phyloP scores from a whole-genome alignment of 495 filamentous ascomycete genomes.

The Penicillium manginii region DNA sequence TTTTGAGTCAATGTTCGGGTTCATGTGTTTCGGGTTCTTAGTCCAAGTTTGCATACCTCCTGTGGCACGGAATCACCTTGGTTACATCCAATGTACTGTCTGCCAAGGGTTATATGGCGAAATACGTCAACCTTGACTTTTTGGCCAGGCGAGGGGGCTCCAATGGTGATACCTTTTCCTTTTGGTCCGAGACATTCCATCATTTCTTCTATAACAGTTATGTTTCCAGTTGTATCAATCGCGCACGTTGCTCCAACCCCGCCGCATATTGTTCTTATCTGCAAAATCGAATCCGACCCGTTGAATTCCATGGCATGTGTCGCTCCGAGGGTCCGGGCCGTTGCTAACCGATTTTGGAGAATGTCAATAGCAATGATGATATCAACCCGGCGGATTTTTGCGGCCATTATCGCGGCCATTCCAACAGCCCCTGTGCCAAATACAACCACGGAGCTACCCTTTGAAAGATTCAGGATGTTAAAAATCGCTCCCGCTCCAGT shows the following conservation, averaged over 20 bases:
- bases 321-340: constrained; percentile 45
- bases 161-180: constrained; percentile 17
- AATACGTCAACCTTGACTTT: constrained; percentile 18
- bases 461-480: constrained; percentile 30
- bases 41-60: constrained; percentile 3
- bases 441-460: constrained; percentile 28
- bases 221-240: constrained; percentile 23
- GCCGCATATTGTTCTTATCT: constrained; percentile 9
- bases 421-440: constrained; percentile 44
- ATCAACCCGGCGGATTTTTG: constrained; percentile 21
- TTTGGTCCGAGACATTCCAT: constrained; percentile 18
- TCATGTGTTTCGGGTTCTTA: neutral
- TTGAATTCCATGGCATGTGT: constrained; percentile 33
- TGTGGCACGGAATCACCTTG: constrained; percentile 20
- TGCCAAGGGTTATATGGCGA: constrained; percentile 17
- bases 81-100: constrained; percentile 21
- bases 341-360: constrained; percentile 31
- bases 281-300: neutral
- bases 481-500: constrained; percentile 44
- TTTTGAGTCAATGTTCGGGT: neutral
- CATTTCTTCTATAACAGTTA: constrained; percentile 19
- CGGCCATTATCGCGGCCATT: constrained; percentile 39
- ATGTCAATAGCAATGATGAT: constrained; percentile 44
- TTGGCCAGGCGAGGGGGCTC: constrained; percentile 18
- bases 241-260: constrained; percentile 13